Base-by-base conservation (phyloP, 2,329 filamentous ascomycete species). In the Nannizziopsis barbatae region DNA sequence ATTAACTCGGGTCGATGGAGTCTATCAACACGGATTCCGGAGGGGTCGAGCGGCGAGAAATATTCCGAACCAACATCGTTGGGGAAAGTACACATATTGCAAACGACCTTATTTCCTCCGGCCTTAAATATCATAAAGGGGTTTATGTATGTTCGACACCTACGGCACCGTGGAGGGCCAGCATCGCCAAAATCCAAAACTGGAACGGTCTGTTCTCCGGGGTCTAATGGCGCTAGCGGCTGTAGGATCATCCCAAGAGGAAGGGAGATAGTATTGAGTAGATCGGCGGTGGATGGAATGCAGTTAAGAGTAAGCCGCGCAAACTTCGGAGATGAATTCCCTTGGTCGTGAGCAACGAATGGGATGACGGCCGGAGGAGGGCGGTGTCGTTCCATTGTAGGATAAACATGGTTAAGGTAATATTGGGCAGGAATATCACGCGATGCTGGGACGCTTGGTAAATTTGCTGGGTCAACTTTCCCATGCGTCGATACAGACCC, bases 81-180 rank as follows among this genome's bases (percentile, higher is more conserved):
- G 43, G 92, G 88, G 64, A 96, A 94, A 17, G 85, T 92, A 71
- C 92, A 98, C 69, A 98, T 86, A 62, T 98, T 98, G 72, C 92
- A 98, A 45, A 95, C 87, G 64, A 95, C 93, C 64, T 94, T 95
- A 70, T 90, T 95, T 50, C 92, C 92, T 33, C 90, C 90, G 12
- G 84, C 83, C 51, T 84, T 79, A 75, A 98, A 98, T 62, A 89
- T 85, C 92, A 98, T 96, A 64, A 98, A 98, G 1, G 92, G 92
- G 62, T 98, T 98, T 70, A 98, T 93, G 68, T 98, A 98, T 11
- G 90, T 84, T 62, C 92, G 79, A 71, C 92, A 98, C 69, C 92
- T 77, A 59, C 86, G 80, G 68, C 92, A 98, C 64, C 92, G 79
- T 17, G 92, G 92, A 36, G 92, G 92, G 0, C 92, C 92, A 35